These are phyloP conservation scores for Candida maesae DNA, from an alignment of 805 yeast species.

Conservation along the genomic window DNA sequence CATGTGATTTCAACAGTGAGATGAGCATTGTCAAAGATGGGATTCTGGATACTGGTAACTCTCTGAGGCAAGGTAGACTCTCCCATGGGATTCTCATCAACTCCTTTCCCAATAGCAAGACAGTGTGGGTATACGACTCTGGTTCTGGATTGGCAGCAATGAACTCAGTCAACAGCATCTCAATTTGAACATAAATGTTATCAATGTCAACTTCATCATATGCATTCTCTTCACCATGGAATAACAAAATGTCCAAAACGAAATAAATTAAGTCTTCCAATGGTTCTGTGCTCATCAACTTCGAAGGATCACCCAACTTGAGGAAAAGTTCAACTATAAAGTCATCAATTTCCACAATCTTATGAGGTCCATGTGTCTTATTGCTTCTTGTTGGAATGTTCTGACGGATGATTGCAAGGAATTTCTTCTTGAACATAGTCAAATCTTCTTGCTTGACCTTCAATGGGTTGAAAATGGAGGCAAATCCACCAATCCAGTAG, in stretches of 20 bases:
- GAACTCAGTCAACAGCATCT: constrained; percentile 39
- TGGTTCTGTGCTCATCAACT: constrained; percentile 32
- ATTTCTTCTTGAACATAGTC: constrained; percentile 32
- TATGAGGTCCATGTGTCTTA: constrained; percentile 31
- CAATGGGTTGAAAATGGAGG: constrained; percentile 50
- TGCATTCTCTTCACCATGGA: constrained; percentile 61
- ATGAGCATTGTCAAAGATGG: constrained; percentile 56
- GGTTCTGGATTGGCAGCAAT: constrained; percentile 16
- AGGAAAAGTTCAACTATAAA: constrained; percentile 49
- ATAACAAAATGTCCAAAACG: constrained; percentile 54
- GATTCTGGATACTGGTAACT: constrained; percentile 63
- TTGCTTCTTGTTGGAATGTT: constrained; percentile 45
- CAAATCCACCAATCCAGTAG: constrained; percentile 77
- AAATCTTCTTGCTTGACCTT: constrained; percentile 27
- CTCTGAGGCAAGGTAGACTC: constrained; percentile 53
- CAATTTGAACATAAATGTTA: constrained; percentile 48
- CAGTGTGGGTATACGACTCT: constrained; percentile 44
- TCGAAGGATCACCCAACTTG: constrained; percentile 39
- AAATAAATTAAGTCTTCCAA: constrained; percentile 64
- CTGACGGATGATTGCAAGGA: constrained; percentile 39
- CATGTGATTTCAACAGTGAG: constrained; percentile 30
- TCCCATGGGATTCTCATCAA: constrained; percentile 92
- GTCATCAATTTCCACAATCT: constrained; percentile 37
- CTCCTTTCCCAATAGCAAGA: constrained; percentile 62
- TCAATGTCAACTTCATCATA: constrained; percentile 65